Base-by-base conservation (phyloP, 2,329 filamentous ascomycete genomes). In the Graphium sp. region DNA sequence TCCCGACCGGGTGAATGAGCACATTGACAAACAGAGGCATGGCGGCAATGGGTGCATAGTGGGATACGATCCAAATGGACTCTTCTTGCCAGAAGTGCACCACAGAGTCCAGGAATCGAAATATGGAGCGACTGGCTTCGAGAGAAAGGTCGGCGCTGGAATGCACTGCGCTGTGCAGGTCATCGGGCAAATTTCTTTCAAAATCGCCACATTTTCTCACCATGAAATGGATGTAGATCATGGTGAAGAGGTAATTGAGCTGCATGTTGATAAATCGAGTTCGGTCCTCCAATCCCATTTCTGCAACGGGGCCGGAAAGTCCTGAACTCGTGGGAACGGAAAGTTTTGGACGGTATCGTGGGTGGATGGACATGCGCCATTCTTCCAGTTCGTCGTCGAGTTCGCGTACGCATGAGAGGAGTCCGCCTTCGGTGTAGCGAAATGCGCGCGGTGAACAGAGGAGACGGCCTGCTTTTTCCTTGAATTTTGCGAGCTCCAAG, bases 21-120 rank as follows among this genome's bases (percentile, higher is more conserved):
- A 70, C 55, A 33, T 61, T 65, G 46, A 60, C 65, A 37, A 71
- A 72, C 1, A 72, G 48, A 2, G 53, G 55, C 30, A 69, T 47
- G 10, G 66, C 46, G 2, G 66, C 65, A 0, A 60, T 58, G 31
- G 66, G 57, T 1, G 66, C 65, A 31, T 71, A 71, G 37, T n/a
- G n/a, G n/a, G 66, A 70, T 3, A 66, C 48, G 4, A 68, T 42
- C 60, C 60, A 66, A 35, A 68, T 67, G 7, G 56, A 51, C 24
- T 62, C 57, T 1, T 54, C 49, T 0, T 52, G 47, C 2, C 69
- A 40, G 0, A 50, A 49, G 24, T 55, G 44, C 3, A 54, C 49
- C 0, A 57, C 53, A 1, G 50, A 48, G 15, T 51, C 44, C 3
- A 69, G 37, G 27, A 60, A 68, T 2, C 59, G 43, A 2, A 71